Evolutionary conservation across 495 filamentous ascomycete genomes (phyloP).

Genomic region (Aspergillus heteromorphus): DNA sequence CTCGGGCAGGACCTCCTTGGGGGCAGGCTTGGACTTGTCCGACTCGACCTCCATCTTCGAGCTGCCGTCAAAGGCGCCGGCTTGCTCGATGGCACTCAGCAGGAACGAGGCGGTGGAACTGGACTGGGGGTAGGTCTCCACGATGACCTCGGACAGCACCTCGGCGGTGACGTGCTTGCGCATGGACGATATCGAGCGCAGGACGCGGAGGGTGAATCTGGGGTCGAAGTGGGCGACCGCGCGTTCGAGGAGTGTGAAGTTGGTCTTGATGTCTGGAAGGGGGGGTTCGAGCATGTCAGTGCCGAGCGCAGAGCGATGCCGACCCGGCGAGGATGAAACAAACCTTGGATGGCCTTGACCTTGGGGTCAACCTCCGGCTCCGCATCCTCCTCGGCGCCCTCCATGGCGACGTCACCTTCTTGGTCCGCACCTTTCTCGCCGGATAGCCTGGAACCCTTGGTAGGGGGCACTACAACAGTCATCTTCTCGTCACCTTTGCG

Average conservation of each 20-base stretch:
- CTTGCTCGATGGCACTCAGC: slow-evolving; percentile 59
- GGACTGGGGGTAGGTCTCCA: slow-evolving; percentile 67
- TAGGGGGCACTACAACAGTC: slow-evolving; percentile 79
- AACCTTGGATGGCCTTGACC: slow-evolving; percentile 63
- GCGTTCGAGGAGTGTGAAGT: slow-evolving; percentile 84
- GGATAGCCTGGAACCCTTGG: slow-evolving; percentile 64
- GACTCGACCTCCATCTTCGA: slow-evolving; percentile 76
- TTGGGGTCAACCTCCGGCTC: slow-evolving; percentile 55
- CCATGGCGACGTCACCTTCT: slow-evolving; percentile 74
- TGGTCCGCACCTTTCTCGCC: slow-evolving; percentile 51
- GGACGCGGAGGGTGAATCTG: slow-evolving; percentile 86
- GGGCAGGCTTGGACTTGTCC: slow-evolving; percentile 38
- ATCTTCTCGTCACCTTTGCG: slow-evolving; percentile 78
- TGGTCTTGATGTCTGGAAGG: slow-evolving; percentile 79
- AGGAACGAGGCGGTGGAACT: slow-evolving; percentile 63
- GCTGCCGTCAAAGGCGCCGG: slow-evolving; percentile 54
- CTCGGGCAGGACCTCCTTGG: slow-evolving; percentile 79
- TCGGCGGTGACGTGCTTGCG: slow-evolving; percentile 83
- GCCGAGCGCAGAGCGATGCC: background rate
- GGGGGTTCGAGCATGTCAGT: background rate
- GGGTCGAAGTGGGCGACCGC: slow-evolving; percentile 92
- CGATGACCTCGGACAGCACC: slow-evolving; percentile 72
- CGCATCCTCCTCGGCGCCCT: slow-evolving; percentile 52
- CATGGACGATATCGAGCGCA: slow-evolving; percentile 91
- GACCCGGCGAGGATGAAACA: background rate